Percentiles rank a stretch among this genome's conserved stretches.
These are phyloP conservation scores for Paraphoma chrysanthemicola DNA, from an alignment of 2,329 filamentous ascomycete genomes.

Conservation along the genomic window DNA sequence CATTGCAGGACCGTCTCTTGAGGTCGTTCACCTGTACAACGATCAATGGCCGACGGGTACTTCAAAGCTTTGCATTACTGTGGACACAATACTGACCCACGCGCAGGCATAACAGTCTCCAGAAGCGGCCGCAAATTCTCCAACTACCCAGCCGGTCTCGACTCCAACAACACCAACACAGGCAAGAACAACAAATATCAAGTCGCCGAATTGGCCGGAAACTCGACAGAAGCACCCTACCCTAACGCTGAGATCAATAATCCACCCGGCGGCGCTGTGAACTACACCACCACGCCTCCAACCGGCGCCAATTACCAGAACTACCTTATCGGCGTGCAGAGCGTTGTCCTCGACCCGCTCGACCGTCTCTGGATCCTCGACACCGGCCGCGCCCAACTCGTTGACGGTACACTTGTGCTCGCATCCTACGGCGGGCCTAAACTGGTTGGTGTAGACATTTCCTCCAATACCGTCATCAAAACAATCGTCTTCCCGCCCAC, in stretches of 20 bases:
- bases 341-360: constrained; percentile 58
- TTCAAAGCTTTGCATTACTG: background rate
- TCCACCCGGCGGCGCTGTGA: constrained; percentile 59
- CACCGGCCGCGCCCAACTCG: constrained; percentile 55
- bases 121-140: constrained; percentile 59
- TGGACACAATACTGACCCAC: background rate
- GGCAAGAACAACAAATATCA: constrained; percentile 54
- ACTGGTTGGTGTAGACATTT: constrained; percentile 57
- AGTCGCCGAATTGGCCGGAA: constrained; percentile 55
- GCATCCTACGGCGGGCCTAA: constrained; percentile 59
- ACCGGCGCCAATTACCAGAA: constrained; percentile 56
- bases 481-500: constrained; percentile 59
- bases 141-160: constrained; percentile 60
- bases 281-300: constrained; percentile 57
- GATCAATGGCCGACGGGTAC: constrained; percentile 57
- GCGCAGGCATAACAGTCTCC: constrained; percentile 59
- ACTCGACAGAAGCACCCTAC: constrained; percentile 54
- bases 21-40: constrained; percentile 59
- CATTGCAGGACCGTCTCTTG: constrained; percentile 52
- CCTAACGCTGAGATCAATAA: constrained; percentile 55
- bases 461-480: constrained; percentile 54
- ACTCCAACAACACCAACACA: constrained; percentile 55
- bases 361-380: constrained; percentile 63
- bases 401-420: constrained; percentile 53
- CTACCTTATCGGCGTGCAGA: constrained; percentile 60